Conservation (phyloP, 768 basidiomycete species). For the Mycena maculata region DNA sequence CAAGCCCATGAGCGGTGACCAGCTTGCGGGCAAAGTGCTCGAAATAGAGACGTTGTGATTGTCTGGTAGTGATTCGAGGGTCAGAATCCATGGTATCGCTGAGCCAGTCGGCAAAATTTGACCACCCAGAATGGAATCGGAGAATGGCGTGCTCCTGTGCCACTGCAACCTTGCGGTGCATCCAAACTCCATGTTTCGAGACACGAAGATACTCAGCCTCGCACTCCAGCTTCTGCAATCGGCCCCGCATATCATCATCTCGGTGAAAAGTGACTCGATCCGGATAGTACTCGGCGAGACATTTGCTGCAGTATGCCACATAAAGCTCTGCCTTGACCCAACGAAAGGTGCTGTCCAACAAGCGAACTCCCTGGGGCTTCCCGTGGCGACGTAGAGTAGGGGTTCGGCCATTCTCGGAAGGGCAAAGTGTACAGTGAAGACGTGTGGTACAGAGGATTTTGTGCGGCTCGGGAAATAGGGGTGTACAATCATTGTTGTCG, state of each 20-base stretch:
- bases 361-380: not conserved
- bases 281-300: constrained; percentile 36
- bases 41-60: constrained; percentile 42
- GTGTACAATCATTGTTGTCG: not conserved
- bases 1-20: constrained; percentile 30
- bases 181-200: constrained; percentile 43
- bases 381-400: not conserved
- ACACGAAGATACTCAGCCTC: constrained; percentile 39
- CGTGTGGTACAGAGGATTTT: constrained; percentile 4
- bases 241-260: not conserved
- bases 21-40: constrained; percentile 42
- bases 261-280: constrained; percentile 33
- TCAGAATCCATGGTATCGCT: constrained; percentile 30
- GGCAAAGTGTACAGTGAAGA: constrained; percentile 1
- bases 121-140: constrained; percentile 41
- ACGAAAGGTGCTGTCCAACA: not conserved
- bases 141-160: constrained; percentile 40
- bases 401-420: not conserved
- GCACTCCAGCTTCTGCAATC: constrained; percentile 28
- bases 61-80: constrained; percentile 35
- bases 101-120: constrained; percentile 41
- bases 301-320: constrained; percentile 30
- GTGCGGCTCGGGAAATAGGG: constrained; percentile 1
- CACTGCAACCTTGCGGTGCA: constrained; percentile 37
- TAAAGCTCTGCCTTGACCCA: constrained; percentile 9